Evolutionary conservation across 768 basidiomycete genomes (phyloP), one percentile per base, ranked within the genome.

Genomic region (Agaricus subrufescens): DNA sequence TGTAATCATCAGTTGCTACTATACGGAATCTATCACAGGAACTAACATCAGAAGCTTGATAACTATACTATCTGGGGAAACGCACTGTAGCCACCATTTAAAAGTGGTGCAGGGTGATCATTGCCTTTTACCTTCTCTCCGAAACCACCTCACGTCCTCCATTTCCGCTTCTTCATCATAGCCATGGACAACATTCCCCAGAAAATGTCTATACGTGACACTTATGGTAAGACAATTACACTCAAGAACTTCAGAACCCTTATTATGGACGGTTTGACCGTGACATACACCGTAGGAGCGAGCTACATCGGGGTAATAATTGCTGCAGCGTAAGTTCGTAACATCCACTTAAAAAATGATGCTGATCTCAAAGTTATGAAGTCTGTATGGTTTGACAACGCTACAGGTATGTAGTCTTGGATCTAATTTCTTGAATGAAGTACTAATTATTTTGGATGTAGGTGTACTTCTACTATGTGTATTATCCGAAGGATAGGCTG

Each of bases 361-460:
- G 34, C 58, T 54, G 19, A 49, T 26, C 15, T 45, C 7, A 23
- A 34, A 50, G 14, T 23, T 37, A 47, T 23, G 3, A 31, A 72
- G 72, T 58, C 56, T 73, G 44, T 73, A 72, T 54, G 71, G 72
- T 15, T 58, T 72, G 45, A 73, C 72, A 29, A 71, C 65, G 40
- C 58, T 73, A 26, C 72, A 73, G 52, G 69, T 71, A 58, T 25
- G 58, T 55, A 47, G 42, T 27, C 29, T 23, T 31, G 19, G 53
- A 4, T 9, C 42, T 14, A 30, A 14, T 4, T 34, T 34, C 37
- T 7, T 6, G 8, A 30, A 27, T 15, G 4, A 10, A 25, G 2
- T 39, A 25, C 2, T 45, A 19, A 19, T 39, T 31, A 19, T 19
- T 19, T 19, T 19, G 19, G 19, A 56, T 26, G 25, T 23, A 73